Percentiles rank a stretch among this genome's conserved stretches.
Evolutionary conservation across 2,329 filamentous ascomycete species (phyloP).

Genomic region (Botryotinia narcissicola): DNA sequence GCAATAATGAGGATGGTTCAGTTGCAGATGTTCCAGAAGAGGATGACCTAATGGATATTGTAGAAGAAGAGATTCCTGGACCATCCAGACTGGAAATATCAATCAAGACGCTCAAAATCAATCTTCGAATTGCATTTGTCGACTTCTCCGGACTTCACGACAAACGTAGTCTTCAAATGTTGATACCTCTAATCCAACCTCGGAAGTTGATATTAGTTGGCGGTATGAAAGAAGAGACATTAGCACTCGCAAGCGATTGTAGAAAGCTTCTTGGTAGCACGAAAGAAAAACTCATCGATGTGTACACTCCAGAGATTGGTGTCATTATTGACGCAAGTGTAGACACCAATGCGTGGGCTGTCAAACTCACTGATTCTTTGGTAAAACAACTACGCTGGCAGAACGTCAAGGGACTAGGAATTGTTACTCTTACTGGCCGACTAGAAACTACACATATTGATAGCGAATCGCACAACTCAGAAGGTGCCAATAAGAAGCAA

Average conservation of each 20-base stretch:
- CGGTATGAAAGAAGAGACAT: constrained; percentile 75
- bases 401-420: constrained; percentile 81
- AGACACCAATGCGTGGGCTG: constrained; percentile 95
- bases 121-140: constrained; percentile 78
- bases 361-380: constrained; percentile 81
- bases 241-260: constrained; percentile 75
- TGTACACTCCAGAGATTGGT: constrained; percentile 80
- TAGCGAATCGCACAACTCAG: constrained; percentile 38
- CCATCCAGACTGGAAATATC: constrained; percentile 74
- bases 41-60: constrained; percentile 59
- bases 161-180: constrained; percentile 87
- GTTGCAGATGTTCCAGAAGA: constrained; percentile 48
- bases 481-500: constrained; percentile 46
- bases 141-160: constrained; percentile 94
- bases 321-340: constrained; percentile 82
- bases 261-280: constrained; percentile 58
- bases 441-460: constrained; percentile 53
- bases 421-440: constrained; percentile 86
- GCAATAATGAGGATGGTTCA: constrained; percentile 33
- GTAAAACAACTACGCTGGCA: constrained; percentile 92
- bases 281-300: constrained; percentile 55
- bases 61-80: constrained; percentile 53
- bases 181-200: constrained; percentile 90
- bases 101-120: constrained; percentile 62
- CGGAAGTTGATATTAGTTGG: constrained; percentile 92